Base-by-base conservation (phyloP, 257 asterid species). In the Penstemon davidsonii region DNA sequence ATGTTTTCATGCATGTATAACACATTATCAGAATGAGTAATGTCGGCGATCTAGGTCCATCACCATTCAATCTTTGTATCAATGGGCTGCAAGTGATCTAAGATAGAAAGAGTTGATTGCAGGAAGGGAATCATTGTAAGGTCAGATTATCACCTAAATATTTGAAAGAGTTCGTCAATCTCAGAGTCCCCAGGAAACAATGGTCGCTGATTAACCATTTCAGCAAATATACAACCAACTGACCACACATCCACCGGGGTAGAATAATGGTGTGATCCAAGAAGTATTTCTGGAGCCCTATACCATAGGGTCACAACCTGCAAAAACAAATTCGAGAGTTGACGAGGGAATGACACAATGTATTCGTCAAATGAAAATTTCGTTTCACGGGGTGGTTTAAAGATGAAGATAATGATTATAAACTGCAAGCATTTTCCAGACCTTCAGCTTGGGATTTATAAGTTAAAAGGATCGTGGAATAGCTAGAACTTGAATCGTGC, bases 211-310 rank as follows among this genome's bases (percentile, higher is more conserved):
- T 70, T 93, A 75, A 90, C 95, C 98, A 93, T 93, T 88, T 93
- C 98, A 36, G 97, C 96, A 83, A 90, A 90, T 81, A 93, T 93
- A 77, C 98, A 93, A 42, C 98, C 98, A 76, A 93, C 87, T 42
- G 98, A 93, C 98, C 98, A 93, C 68, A 93, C 82, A 72, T 93
- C 98, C 73, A 90, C 98, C 3, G 98, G 97, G 69, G 97, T 93
- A 58, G 97, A 90, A 79, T 93, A 93, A 85, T 90, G 95, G 41
- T 87, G 93, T 18, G 95, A 88, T 69, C 97, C 97, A 68, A 93
- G 97, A 65, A 93, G 88, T 70, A 93, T 90, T 80, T 93, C 98
- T 63, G 98, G 98, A 74, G 98, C 98, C 75, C 98, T 87, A 66
- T 93, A 93, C 98, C 98, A 93, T 62, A 94, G 83, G 10, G 99